A percentile compares a stretch with the other conserved stretches of the same genome.
Conservation (phyloP, 495 filamentous ascomycete genomes). For the Penicillium subrubescens region DNA sequence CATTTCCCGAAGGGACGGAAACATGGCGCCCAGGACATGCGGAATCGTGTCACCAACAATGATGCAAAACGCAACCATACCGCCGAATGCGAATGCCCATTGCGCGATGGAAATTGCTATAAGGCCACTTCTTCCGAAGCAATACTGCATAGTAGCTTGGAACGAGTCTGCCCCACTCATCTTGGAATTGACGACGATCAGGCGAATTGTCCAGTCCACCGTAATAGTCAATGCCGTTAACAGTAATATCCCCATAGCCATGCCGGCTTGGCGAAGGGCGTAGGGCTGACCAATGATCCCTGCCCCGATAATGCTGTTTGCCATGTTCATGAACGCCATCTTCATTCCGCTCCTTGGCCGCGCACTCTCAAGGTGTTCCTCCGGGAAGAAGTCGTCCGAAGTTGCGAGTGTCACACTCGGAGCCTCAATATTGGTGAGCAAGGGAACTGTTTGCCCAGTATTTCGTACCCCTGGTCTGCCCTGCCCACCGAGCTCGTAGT, state of each 20-base stretch:
- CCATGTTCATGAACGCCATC: conserved; percentile 97
- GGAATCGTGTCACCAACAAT: conserved; percentile 97
- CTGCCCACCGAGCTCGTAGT: conserved; percentile 44
- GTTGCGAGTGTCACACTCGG: conserved; percentile 83
- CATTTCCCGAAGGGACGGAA: conserved; percentile 71
- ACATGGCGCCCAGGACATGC: conserved; percentile 79
- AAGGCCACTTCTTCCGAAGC: conserved; percentile 84
- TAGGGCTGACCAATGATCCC: conserved; percentile 98
- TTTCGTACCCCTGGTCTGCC: conserved; percentile 24
- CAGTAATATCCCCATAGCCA: conserved; percentile 76
- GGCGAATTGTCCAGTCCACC: conserved; percentile 93
- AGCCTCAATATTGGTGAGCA: conserved; percentile 84
- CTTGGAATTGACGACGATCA: conserved; percentile 96
- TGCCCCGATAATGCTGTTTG: conserved; percentile 95
- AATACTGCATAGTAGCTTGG: conserved; percentile 91
- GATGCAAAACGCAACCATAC: conserved; percentile 97
- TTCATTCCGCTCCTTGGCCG: conserved; percentile 67
- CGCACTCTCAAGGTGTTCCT: conserved; percentile 61
- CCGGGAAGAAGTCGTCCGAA: conserved; percentile 58
- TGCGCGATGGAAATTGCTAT: conserved; percentile 89
- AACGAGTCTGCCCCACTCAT: conserved; percentile 89
- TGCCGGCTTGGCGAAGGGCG: conserved; percentile 86
- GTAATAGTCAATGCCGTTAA: conserved; percentile 77
- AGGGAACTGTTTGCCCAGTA: conserved; percentile 61
- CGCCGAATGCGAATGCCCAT: conserved; percentile 97